Evolutionary conservation across 176 grass and related monocot genomes (phyloP).

Genomic region (Aegilops bicornis): DNA sequence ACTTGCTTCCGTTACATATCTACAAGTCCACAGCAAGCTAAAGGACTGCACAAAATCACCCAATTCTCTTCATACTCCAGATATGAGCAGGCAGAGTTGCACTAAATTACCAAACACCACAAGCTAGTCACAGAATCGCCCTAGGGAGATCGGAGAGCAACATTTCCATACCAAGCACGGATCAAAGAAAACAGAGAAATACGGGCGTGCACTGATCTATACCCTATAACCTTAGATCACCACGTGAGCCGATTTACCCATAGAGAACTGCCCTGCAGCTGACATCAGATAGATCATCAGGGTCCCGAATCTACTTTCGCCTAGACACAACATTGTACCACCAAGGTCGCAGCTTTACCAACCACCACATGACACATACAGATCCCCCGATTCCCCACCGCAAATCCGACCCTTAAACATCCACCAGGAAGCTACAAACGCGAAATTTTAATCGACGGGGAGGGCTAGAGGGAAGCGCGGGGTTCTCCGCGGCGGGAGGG

Average conservation of each 20-base stretch:
- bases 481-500: not conserved
- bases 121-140: not conserved
- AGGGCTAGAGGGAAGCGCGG: not conserved
- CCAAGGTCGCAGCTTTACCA: not conserved
- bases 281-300: not conserved
- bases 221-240: not conserved
- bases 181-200: not conserved
- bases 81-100: conserved; percentile 7
- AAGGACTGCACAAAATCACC: not conserved
- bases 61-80: not conserved
- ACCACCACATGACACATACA: not conserved
- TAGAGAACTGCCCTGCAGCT: not conserved
- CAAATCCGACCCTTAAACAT: not conserved
- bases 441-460: not conserved
- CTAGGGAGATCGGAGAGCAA: not conserved
- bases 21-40: not conserved
- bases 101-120: not conserved
- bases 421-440: not conserved
- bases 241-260: not conserved
- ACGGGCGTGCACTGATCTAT: not conserved
- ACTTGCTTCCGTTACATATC: not conserved
- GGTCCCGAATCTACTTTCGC: not conserved
- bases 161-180: not conserved
- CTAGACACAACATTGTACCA: not conserved
- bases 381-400: not conserved